Base-by-base conservation (phyloP, 2,329 filamentous ascomycete genomes). In the Anthostomella pinea region DNA sequence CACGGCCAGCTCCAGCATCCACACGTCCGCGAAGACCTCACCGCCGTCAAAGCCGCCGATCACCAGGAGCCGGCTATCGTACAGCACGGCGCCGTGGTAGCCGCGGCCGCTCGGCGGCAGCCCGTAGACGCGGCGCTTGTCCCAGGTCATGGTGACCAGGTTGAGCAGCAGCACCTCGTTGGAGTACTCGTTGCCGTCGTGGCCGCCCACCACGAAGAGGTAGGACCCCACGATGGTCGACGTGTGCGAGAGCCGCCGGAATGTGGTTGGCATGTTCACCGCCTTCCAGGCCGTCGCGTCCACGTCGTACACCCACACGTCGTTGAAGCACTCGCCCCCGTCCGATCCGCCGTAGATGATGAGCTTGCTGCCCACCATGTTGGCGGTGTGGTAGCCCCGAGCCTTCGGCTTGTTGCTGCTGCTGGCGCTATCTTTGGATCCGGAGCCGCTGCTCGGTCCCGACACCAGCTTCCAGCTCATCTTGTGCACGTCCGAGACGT, bases 81-180 rank as follows among this genome's bases (percentile, higher is more conserved):
- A 74, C 26, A 85, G 63, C 11, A 83, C 74, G 0, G 80, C 71
- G 32, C 79, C 77, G 56, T 85, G 81, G 56, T 85, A 85, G 0
- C 81, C 81, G 39, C 81, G 66, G 8, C 79, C 79, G 51, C 70
- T 76, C 1, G 80, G 81, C 8, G 76, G 71, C 45, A 75, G 61
- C 15, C 81, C 81, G 53, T 85, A 85, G 7, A 83, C 76, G 45
- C 69, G 75, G 43, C 81, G 70, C 54, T 72, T 74, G 55, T 85
- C 81, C 81, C 81, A 85, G n/a, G 78, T 74, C 81, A 85, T 85
- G 25, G 79, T 85, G 21, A 85, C 81, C 5, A 85, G 68, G 55
- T 85, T 85, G 20, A 85, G 68, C 33, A 85, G 65, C 38, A 85
- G 65, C 30, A 85, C 76, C 49, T 85, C 80, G 61, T 82, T 82